Evolutionary conservation across 2,329 filamentous ascomycete species (phyloP), one percentile per base, ranked within the genome.

Genomic region (Colletotrichum lini): DNA sequence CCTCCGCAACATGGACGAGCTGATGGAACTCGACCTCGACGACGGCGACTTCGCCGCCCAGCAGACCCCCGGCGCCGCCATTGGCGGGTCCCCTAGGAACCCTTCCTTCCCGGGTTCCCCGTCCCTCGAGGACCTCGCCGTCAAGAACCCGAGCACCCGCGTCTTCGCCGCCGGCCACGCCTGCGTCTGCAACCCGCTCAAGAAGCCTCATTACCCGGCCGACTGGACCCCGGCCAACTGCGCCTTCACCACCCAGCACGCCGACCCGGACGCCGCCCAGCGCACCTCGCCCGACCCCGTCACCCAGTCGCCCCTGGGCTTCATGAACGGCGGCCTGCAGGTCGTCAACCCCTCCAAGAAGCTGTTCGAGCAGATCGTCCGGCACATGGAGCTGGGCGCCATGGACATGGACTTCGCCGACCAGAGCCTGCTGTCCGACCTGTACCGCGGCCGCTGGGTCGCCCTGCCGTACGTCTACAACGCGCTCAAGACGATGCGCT

Each of bases 141-240:
- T 59, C 44, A 71, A 68, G 57, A 71, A 71, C 69, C 65, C 69
- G 30, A 72, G 69, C 59, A 67, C 65, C 54, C 86, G 88, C 54
- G 93, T 97, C 44, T 96, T 97, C 81, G 94, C 94, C 1, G 94
- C 94, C 5, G 90, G 91, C 73, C 94, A 96, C 82, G 94, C 94
- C 6, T 97, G 94, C 81, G 91, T 94, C 21, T 97, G 94, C 84
- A 97, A 97, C 82, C 94, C 94, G 26, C 83, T 95, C 74, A 87
- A 89, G 76, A 94, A 94, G 80, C 78, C 89, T 40, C 93, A 97
- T 82, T 97, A 97, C 81, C 94, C 94, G 0, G 81, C 83, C 59
- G 83, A 94, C 79, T 97, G 93, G 88, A 76, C 86, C 21, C 84
- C 86, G 3, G 77, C 80, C 59, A 86, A 89, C 81, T 91, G 89